These are phyloP conservation scores for Tricladium varicosporioides DNA, from an alignment of 2,329 filamentous ascomycete genomes.

Conservation along the genomic window DNA sequence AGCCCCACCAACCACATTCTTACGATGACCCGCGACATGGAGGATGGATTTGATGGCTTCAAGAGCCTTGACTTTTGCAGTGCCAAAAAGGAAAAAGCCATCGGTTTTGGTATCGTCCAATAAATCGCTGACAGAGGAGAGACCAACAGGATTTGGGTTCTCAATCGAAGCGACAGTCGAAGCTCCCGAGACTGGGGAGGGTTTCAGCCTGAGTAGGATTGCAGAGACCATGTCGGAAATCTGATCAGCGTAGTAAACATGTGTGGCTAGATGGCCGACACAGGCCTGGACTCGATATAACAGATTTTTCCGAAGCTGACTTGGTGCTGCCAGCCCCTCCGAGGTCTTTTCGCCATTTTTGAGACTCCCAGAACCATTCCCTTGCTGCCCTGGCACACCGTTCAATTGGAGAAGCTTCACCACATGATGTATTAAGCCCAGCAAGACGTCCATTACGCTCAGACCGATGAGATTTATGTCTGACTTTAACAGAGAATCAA, in stretches of 20 bases:
- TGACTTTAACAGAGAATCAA: slow-evolving; percentile 80
- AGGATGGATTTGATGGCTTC: slow-evolving; percentile 80
- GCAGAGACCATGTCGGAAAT: slow-evolving; percentile 90
- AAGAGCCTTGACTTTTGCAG: slow-evolving; percentile 64
- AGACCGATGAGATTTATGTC: slow-evolving; percentile 92
- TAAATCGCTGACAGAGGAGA: slow-evolving; percentile 44
- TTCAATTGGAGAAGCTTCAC: slow-evolving; percentile 70
- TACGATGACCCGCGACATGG: slow-evolving; percentile 71
- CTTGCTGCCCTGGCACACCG: slow-evolving; percentile 34
- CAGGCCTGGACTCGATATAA: slow-evolving; percentile 72
- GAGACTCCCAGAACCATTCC: slow-evolving; percentile 17
- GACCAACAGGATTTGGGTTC: slow-evolving; percentile 44
- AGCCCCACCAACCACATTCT: slow-evolving; percentile 56
- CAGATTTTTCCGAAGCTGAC: slow-evolving; percentile 56
- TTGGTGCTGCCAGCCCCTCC: slow-evolving; percentile 47
- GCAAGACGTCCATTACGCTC: slow-evolving; percentile 91
- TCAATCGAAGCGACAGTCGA: slow-evolving; percentile 44
- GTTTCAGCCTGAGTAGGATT: slow-evolving; percentile 75
- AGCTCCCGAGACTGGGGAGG: slow-evolving; percentile 46
- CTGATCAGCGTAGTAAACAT: slow-evolving; percentile 96
- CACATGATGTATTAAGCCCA: slow-evolving; percentile 82
- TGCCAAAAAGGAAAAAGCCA: slow-evolving; percentile 61
- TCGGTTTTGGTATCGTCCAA: slow-evolving; percentile 52
- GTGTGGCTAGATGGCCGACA: slow-evolving; percentile 87
- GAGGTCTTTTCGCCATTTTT: slow-evolving; percentile 9